Conservation (phyloP, 2,329 filamentous ascomycete genomes). For the Leptosphaerulina australis region DNA sequence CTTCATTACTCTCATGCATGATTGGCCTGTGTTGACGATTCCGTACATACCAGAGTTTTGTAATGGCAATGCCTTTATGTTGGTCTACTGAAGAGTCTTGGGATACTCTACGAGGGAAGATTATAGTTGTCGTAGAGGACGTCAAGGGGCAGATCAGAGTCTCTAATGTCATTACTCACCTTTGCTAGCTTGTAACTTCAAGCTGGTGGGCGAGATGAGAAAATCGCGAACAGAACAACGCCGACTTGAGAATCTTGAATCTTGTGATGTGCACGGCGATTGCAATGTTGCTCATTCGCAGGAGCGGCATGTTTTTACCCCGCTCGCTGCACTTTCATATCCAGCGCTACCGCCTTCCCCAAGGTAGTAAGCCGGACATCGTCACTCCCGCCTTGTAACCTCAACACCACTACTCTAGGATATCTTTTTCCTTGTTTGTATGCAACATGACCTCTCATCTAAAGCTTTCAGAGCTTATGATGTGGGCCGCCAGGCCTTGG, state of each 20-base stretch:
- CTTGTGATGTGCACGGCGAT: background rate
- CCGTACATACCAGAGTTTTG: no score
- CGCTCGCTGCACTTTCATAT: conserved; percentile 11
- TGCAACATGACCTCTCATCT: background rate
- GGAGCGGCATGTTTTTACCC: conserved; percentile 5
- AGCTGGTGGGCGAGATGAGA: no score
- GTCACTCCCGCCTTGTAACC: background rate
- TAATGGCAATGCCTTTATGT: no score
- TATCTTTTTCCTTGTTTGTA: conserved; percentile 1
- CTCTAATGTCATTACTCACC: background rate
- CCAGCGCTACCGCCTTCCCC: conserved; percentile 1
- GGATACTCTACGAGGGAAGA: no score
- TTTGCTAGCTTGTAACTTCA: no score
- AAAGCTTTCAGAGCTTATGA: background rate
- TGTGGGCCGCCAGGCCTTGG: background rate
- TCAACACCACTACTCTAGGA: background rate
- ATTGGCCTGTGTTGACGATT: no score
- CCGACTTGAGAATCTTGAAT: background rate
- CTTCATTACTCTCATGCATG: no score
- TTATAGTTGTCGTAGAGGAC: background rate
- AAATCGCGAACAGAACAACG: background rate
- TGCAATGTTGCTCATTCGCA: background rate
- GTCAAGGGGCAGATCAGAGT: background rate
- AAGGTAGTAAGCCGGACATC: conserved; percentile 6
- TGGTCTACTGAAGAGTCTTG: no score